phyloP scores from a whole-genome alignment of 1,284 basidiomycete species.

The Hortiboletus rubellus region DNA sequence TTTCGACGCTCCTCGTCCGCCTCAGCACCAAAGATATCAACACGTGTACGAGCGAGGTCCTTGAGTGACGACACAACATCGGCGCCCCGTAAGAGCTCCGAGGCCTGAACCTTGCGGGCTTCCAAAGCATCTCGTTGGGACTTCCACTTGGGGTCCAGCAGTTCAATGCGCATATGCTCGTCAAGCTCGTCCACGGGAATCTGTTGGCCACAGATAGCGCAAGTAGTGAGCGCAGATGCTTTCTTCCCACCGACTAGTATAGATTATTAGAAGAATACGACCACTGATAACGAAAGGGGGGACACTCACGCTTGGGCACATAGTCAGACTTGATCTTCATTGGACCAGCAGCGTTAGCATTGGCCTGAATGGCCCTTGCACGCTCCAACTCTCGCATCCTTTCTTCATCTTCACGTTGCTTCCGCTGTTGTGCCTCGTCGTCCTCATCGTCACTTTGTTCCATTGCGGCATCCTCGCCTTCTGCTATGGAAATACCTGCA shows the following conservation, averaged over 20 bases:
- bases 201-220: slow-evolving; percentile 92
- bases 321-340: slow-evolving; percentile 99
- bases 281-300: background rate
- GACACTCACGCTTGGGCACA: slow-evolving; percentile 81
- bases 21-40: slow-evolving; percentile 93
- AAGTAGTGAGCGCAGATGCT: slow-evolving; percentile 78
- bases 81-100: slow-evolving; percentile 85
- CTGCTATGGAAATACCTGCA: slow-evolving; percentile 46
- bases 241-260: slow-evolving; percentile 66
- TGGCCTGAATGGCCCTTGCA: slow-evolving; percentile 77
- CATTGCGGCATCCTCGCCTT: slow-evolving; percentile 67
- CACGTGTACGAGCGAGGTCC: slow-evolving; percentile 87
- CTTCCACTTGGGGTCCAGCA: slow-evolving; percentile 97
- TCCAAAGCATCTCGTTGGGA: slow-evolving; percentile 88
- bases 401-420: slow-evolving; percentile 75
- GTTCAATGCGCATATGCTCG: slow-evolving; percentile 98
- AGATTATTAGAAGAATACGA: slow-evolving; percentile 7
- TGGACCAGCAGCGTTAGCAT: slow-evolving; percentile 73
- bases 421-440: slow-evolving; percentile 62
- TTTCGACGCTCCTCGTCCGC: slow-evolving; percentile 86
- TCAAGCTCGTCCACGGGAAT: slow-evolving; percentile 93
- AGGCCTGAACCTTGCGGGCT: slow-evolving; percentile 85
- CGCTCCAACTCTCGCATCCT: slow-evolving; percentile 73
- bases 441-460: slow-evolving; percentile 79
- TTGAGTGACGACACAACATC: slow-evolving; percentile 91